Conservation (phyloP, 371 early-diverging fungal genomes). For the Mitosporidium daphniae region DNA sequence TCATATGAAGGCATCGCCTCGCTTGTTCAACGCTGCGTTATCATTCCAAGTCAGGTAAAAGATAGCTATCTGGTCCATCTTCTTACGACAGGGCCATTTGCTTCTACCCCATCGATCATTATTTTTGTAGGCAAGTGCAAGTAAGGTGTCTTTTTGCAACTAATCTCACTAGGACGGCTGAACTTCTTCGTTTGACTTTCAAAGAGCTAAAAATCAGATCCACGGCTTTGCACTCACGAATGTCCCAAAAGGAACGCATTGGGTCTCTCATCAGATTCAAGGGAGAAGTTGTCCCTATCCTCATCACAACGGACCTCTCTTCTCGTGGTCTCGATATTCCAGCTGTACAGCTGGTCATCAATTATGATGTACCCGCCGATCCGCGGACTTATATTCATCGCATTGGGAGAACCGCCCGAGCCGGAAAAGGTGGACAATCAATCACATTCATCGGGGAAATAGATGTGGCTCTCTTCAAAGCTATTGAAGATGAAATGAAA, state of each 20-base stretch:
- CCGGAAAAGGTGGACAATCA: constrained; percentile 57
- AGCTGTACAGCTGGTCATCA: constrained; percentile 61
- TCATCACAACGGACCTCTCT: constrained; percentile 56
- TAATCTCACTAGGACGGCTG: constrained; percentile 24
- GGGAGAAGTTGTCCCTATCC: constrained; percentile 28
- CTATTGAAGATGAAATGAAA: constrained; percentile 12
- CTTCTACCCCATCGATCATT: constrained; percentile 29
- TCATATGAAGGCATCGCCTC: constrained; percentile 7
- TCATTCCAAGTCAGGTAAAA: constrained; percentile 62
- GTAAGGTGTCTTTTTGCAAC: constrained; percentile 1
- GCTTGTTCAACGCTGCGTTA: constrained; percentile 49
- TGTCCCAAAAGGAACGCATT: constrained; percentile 58
- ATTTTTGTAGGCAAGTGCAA: constrained; percentile 53
- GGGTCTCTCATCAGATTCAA: constrained; percentile 63
- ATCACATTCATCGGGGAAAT: constrained; percentile 79
- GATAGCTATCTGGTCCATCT: constrained; percentile 47
- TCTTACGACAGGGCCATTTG: constrained; percentile 23
- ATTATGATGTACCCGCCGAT: constrained; percentile 73
- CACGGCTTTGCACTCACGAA: constrained; percentile 56
- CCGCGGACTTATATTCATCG: constrained; percentile 82
- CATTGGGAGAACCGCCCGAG: constrained; percentile 80
- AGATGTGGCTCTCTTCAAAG: constrained; percentile 33
- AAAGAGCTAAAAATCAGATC: constrained; percentile 43
- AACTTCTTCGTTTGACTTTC: constrained; percentile 35
- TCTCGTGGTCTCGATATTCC: constrained; percentile 79